Conservation (phyloP, 345 rosid genomes). For the Carallia pectinifolia region DNA sequence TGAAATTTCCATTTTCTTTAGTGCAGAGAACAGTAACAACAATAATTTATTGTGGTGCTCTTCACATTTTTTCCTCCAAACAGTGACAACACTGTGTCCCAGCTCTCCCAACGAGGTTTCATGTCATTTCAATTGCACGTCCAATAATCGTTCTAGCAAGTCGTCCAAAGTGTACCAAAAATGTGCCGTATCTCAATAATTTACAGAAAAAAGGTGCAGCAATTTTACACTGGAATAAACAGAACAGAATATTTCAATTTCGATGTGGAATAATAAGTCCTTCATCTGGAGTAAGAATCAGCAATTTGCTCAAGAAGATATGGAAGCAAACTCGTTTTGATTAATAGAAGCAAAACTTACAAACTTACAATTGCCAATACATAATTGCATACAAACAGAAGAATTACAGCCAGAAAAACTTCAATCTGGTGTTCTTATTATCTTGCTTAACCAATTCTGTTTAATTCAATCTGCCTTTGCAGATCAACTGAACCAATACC, state of each 20-base stretch:
- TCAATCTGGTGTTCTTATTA: neutral
- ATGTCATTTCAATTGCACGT: neutral
- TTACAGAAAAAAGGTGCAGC: neutral
- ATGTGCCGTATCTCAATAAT: neutral
- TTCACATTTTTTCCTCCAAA: neutral
- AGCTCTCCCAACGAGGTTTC: neutral
- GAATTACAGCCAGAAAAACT: neutral
- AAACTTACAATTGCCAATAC: neutral
- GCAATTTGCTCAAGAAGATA: neutral
- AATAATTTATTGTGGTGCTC: neutral
- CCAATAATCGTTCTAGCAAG: neutral
- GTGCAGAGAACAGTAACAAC: neutral
- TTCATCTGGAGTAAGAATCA: too few species aligned
- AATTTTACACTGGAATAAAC: neutral
- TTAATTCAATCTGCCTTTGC: neutral
- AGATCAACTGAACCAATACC: neutral
- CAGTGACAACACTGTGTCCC: neutral
- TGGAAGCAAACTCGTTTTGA: neutral
- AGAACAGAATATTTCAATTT: neutral
- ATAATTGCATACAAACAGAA: neutral
- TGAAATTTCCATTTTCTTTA: neutral
- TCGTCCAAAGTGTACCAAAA: neutral
- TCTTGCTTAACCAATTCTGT: neutral
- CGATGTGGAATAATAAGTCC: neutral
- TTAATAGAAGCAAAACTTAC: neutral